Evolutionary conservation across 169 alveolate species (phyloP), one percentile per base, ranked within the genome.

Genomic region (Plasmodium reichenowi): DNA sequence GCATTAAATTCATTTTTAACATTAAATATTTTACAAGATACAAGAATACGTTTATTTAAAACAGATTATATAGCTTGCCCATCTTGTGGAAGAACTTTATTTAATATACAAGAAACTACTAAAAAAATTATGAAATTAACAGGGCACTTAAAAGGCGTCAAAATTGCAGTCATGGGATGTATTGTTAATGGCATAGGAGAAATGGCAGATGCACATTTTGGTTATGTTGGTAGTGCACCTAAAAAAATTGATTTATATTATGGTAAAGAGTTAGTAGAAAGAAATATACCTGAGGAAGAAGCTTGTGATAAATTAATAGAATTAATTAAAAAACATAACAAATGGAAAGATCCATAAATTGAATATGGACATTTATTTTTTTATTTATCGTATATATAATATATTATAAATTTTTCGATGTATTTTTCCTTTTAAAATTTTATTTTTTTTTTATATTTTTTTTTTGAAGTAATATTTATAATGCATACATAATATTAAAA

Each of bases 131-230:
- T 93, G 86, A 74, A 88, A 62, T 88, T 95, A 22, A 94, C 96
- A 17, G 98, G 98, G 7, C 98, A 96, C 70, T 88, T 96, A 64
- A 96, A 97, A 17, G 98, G 98, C 24, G 96, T 96, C 38, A 92
- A 95, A 17, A 93, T 96, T 47, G 98, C 98, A 9, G 95, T 96
- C 60, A 96, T 96, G 98, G 98, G 98, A 9, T 96, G 98, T 88
- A 95, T 96, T 56, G 98, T 96, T 72, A 96, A 96, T 72, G 98
- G 98, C n/a, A 95, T 95, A 15, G 98, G 98, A 0, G 98, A 96
- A 74, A 96, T 96, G 98, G 98, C 97, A 0, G 98, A 96, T 72
- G 98, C 98, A n/a, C 97, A 96, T 88, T 96, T 96, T 72, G 98
- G 98, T 60, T 96, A 96, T 58, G 98, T 94, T 3, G 97, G 97